Percentiles rank a stretch among this genome's conserved stretches.
Conservation (phyloP, 345 rosid genomes). For the Trapa incisa region DNA sequence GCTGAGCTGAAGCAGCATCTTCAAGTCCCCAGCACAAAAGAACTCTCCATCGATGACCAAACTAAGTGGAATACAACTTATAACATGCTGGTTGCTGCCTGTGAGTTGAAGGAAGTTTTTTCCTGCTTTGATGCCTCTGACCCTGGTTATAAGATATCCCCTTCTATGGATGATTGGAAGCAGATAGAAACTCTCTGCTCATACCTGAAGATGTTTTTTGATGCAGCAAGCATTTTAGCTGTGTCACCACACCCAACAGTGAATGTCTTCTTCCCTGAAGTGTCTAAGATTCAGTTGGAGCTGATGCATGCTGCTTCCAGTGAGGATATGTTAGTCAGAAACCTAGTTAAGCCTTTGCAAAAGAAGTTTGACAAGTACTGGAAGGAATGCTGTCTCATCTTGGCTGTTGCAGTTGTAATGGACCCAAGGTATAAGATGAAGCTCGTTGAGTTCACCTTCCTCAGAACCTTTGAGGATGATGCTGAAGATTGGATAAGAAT, state of each 20-base stretch:
- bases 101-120: slow-evolving; percentile 73
- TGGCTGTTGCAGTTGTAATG: slow-evolving; percentile 70
- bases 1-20: slow-evolving; percentile 59
- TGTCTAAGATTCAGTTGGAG: slow-evolving; percentile 53
- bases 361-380: slow-evolving; percentile 70
- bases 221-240: slow-evolving; percentile 51
- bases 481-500: slow-evolving; percentile 51
- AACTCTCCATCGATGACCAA: slow-evolving; percentile 58
- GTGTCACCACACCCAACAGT: slow-evolving; percentile 41
- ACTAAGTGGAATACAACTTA: slow-evolving; percentile 78
- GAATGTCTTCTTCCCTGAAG: slow-evolving; percentile 58
- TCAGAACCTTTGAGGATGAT: slow-evolving; percentile 65
- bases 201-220: slow-evolving; percentile 52
- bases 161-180: slow-evolving; percentile 70
- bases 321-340: slow-evolving; percentile 47
- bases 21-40: slow-evolving; percentile 52
- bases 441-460: slow-evolving; percentile 70
- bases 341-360: slow-evolving; percentile 43
- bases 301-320: slow-evolving; percentile 42
- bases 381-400: slow-evolving; percentile 54
- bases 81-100: slow-evolving; percentile 70
- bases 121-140: slow-evolving; percentile 57
- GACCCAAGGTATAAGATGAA: slow-evolving; percentile 95
- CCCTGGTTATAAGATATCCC: slow-evolving; percentile 40
- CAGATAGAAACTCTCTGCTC: slow-evolving; percentile 57